These are phyloP conservation scores for Spathaspora sp. DNA, from an alignment of 1,139 yeast genomes.

Conservation along the genomic window DNA sequence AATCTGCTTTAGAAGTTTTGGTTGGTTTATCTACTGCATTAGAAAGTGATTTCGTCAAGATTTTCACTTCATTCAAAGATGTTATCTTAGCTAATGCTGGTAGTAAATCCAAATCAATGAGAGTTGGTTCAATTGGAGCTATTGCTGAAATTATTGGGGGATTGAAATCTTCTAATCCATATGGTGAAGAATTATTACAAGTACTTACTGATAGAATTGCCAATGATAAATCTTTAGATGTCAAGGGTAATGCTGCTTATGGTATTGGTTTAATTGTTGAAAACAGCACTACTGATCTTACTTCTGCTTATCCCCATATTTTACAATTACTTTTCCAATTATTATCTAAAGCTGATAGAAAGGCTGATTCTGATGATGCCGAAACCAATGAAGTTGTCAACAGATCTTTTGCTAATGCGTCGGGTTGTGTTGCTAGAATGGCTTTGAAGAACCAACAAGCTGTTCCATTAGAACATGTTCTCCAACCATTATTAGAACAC, in stretches of 20 bases:
- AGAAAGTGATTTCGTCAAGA: slow-evolving; percentile 70
- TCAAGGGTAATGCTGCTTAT: slow-evolving; percentile 93
- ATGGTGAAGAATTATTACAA: slow-evolving; percentile 66
- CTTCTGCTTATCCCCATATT: slow-evolving; percentile 64
- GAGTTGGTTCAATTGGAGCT: slow-evolving; percentile 85
- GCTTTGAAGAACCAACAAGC: slow-evolving; percentile 67
- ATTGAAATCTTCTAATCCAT: slow-evolving; percentile 66
- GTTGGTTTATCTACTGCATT: slow-evolving; percentile 73
- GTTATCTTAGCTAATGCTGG: slow-evolving; percentile 59
- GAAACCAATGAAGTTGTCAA: slow-evolving; percentile 79
- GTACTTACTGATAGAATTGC: slow-evolving; percentile 67
- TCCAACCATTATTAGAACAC: slow-evolving; percentile 73
- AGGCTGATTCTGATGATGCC: slow-evolving; percentile 64
- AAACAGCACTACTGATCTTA: slow-evolving; percentile 55
- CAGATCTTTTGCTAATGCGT: slow-evolving; percentile 89
- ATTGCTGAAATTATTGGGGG: slow-evolving; percentile 87
- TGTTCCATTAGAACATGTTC: slow-evolving; percentile 78
- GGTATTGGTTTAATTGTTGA: slow-evolving; percentile 86
- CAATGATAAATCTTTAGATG: slow-evolving; percentile 81
- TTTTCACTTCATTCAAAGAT: slow-evolving; percentile 74
- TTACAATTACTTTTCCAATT: slow-evolving; percentile 77
- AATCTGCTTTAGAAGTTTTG: slow-evolving; percentile 82
- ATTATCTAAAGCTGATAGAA: slow-evolving; percentile 73
- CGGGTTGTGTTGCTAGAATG: slow-evolving; percentile 97
- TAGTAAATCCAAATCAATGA: slow-evolving; percentile 68